phyloP scores from a whole-genome alignment of 768 basidiomycete genomes.

The Scleroderma bovista region DNA sequence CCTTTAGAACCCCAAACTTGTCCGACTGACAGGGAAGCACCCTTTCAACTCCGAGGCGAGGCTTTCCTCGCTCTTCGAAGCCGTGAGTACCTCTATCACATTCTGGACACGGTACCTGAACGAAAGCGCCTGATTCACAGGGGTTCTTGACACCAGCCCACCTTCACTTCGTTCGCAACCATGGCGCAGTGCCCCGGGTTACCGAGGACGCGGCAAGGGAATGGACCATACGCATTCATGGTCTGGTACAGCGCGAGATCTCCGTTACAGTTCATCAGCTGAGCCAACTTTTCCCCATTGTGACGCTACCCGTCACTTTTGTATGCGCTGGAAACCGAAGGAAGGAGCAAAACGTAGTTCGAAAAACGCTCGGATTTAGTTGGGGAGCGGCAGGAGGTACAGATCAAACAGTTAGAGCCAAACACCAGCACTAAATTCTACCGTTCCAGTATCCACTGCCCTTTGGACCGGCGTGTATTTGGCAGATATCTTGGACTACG shows the following conservation, averaged over 20 bases:
- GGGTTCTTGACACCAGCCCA: conserved; percentile 53
- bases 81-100: conserved; percentile 16
- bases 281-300: conserved; percentile 39
- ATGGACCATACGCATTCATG: conserved; percentile 42
- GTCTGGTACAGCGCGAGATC: conserved; percentile 32
- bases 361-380: conserved; percentile 49
- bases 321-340: conserved; percentile 62
- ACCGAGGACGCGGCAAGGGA: conserved; percentile 28
- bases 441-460: conserved; percentile 39
- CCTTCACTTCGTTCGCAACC: conserved; percentile 57
- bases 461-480: conserved; percentile 58
- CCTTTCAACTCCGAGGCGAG: conserved; percentile 56
- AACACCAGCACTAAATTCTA: conserved; percentile 5
- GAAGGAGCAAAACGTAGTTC: conserved; percentile 61
- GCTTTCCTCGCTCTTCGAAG: conserved; percentile 38
- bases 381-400: conserved; percentile 49
- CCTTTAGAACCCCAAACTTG: conserved; percentile 30
- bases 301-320: conserved; percentile 56
- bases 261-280: conserved; percentile 43
- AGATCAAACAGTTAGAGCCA: background rate
- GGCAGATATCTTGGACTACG: conserved; percentile 45
- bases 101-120: background rate
- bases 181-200: conserved; percentile 52
- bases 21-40: conserved; percentile 54
- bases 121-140: conserved; percentile 6